Evolutionary conservation across 2,329 filamentous ascomycete species (phyloP).

Genomic region (Rhexocercosporidium sp.): DNA sequence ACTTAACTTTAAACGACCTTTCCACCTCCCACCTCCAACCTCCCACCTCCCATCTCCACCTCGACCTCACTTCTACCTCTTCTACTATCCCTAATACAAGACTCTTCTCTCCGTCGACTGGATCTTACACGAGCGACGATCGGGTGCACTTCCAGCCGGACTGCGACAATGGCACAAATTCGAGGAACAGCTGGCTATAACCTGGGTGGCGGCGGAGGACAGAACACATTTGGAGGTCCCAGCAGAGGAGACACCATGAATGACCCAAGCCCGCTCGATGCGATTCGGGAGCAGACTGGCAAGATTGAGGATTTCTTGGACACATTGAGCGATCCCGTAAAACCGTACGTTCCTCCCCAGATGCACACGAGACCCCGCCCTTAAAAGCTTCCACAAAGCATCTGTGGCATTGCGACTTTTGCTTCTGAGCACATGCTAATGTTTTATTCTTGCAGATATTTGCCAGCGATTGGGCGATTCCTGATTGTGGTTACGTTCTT

Average conservation of each 20-base stretch:
- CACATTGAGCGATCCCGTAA: conserved; percentile 84
- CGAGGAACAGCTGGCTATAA: conserved; percentile 56
- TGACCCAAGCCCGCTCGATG: conserved; percentile 65
- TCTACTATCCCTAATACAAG: conserved; percentile 1
- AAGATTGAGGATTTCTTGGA: conserved; percentile 97
- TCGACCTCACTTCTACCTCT: background rate
- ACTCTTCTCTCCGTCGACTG: background rate
- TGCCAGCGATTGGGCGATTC: conserved; percentile 95
- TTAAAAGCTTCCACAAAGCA: conserved; percentile 11
- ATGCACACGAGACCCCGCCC: conserved; percentile 19
- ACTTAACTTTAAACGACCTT: conserved; percentile 15
- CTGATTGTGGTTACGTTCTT: conserved; percentile 98
- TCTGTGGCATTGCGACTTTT: background rate
- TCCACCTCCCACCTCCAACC: conserved; percentile 7
- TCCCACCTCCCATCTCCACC: background rate
- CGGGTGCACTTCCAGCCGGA: conserved; percentile 38
- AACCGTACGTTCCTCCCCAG: conserved; percentile 72
- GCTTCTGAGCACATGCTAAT: conserved; percentile 27
- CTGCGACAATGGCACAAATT: conserved; percentile 59
- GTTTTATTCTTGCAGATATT: conserved; percentile 64
- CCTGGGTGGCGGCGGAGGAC: conserved; percentile 41
- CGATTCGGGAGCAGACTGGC: conserved; percentile 92
- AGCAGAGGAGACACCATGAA: conserved; percentile 40
- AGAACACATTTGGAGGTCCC: conserved; percentile 45
- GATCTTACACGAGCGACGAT: conserved; percentile 27